Evolutionary conservation across 2,329 filamentous ascomycete genomes (phyloP), one percentile per base, ranked within the genome.

Genomic region (Magnaporthiopsis incrustans): DNA sequence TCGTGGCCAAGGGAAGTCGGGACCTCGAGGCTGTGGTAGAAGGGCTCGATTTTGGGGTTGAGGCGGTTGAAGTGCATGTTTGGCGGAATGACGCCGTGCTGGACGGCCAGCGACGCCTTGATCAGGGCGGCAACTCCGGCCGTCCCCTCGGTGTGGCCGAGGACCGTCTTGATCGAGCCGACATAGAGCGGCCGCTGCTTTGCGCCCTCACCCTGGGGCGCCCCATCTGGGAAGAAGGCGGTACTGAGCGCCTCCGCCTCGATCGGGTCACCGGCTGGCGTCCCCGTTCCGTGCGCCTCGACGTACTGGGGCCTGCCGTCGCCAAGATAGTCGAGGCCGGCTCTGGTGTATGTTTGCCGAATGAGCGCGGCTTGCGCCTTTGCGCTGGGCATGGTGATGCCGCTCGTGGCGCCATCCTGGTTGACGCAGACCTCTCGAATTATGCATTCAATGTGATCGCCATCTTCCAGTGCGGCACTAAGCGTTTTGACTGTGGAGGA

Each of bases 201-300:
- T 32, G 26, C 26, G 18, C 57, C 57, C 77, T 18, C 57, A 58
- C 80, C 67, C 84, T 82, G 6, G 81, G 65, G 69, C 85, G 82
- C 10, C 82, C 82, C 30, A 77, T 68, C 59, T 76, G 77, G 56
- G 75, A 58, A 58, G 12, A 30, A 58, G 26, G 14, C 57, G 4
- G 4, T 15, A 5, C 8, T 11, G 32, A 82, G 75, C 25, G 78
- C 80, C 0, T 66, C 68, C 0, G 77, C 77, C 67, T 86, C 84
- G 22, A 81, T 78, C 0, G 82, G 82, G 65, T 86, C 84, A 1
- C 84, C 84, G 1, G 73, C 73, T 33, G 72, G 75, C n/a, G 84
- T 86, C 6, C 82, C 83, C 0, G 83, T 85, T 12, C 33, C 33
- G 63, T 82, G 79, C 0, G 78, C 78, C 65, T 82, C 78, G 59